Conservation (phyloP, 2,329 filamentous ascomycete genomes). For the Colletotrichum sp. region DNA sequence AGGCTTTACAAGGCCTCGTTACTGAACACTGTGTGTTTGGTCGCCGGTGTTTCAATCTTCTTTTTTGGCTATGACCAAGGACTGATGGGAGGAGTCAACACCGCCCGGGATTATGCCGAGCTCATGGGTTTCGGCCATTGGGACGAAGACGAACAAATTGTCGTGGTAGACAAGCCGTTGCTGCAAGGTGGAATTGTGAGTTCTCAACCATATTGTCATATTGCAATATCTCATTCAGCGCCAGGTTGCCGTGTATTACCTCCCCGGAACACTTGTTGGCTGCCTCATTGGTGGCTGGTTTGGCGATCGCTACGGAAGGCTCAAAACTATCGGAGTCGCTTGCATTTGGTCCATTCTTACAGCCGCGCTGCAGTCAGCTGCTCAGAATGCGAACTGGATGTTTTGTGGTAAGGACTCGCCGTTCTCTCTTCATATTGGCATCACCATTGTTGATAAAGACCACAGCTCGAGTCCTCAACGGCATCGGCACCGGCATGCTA, state of each 20-base stretch:
- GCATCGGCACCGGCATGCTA: conserved; percentile 71
- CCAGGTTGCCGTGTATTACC: conserved; percentile 45
- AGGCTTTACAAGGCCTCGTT: conserved; percentile 59
- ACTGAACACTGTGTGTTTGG: conserved; percentile 65
- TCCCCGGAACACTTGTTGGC: conserved; percentile 63
- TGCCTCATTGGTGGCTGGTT: conserved; percentile 67
- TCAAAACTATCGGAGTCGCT: conserved; percentile 67
- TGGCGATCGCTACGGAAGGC: conserved; percentile 66
- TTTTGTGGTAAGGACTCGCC: conserved; percentile 43
- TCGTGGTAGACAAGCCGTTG: conserved; percentile 55
- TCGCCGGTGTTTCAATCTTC: conserved; percentile 70
- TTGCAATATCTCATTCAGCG: conserved; percentile 22
- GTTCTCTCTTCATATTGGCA: neutral
- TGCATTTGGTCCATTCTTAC: conserved; percentile 63
- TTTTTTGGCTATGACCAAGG: conserved; percentile 69
- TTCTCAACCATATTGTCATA: conserved; percentile 50
- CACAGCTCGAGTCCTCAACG: conserved; percentile 63
- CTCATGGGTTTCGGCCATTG: conserved; percentile 70
- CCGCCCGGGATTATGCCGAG: conserved; percentile 65
- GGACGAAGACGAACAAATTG: conserved; percentile 46
- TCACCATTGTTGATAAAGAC: neutral
- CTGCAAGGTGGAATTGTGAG: conserved; percentile 67
- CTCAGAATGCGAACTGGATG: conserved; percentile 73
- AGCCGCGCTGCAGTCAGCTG: conserved; percentile 67
- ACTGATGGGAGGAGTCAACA: conserved; percentile 70